Evolutionary conservation across 192 early-diverging fungal species (phyloP), one percentile per base, ranked within the genome.

Genomic region (Podila epigama): DNA sequence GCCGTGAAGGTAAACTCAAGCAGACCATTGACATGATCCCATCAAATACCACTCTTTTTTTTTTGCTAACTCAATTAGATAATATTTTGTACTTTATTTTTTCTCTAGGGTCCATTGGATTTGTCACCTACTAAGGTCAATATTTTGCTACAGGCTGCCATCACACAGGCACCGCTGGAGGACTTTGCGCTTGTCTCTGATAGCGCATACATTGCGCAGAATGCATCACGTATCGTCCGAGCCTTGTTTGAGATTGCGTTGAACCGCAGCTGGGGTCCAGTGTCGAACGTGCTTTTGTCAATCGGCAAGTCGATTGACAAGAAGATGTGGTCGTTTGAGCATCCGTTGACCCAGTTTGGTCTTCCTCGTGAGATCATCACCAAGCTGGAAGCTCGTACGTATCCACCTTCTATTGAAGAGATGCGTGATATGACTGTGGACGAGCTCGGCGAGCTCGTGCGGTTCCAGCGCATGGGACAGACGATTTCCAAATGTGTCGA

Each of bases 171-270:
- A 3, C 81, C 63, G 11, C 81, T 97, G 61, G 92, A 98, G 27
- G 95, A 98, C 81, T 98, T 98, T 88, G 93, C 96, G 4, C 84
- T 99, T 37, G 89, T 96, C 7, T 97, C 98, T 0, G 98, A 99
- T 77, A 85, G 87, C 41, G 91, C 90, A 0, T 99, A 97, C 81
- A 95, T 99, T 16, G 91, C 93, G 3, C 96, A 99, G 79, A 98
- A 98, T 70, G 90, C 94, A 2, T 92, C 89, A 1, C 92, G 98
- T 66, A 94, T 99, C 41, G 82, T 97, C 28, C 88, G 98, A 4
- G 97, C 98, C 4, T 72, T 99, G 51, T 99, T 99, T 78, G 95
- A 99, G 70, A 94, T 98, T 69, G 93, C 96, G 1, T 54, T 98
- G 27, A 91, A 91, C 63, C 85, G 98, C 33, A 91, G 90, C 64